Evolutionary conservation across 2,329 filamentous ascomycete species (phyloP).

Genomic region (Arthrobotrys musiformis): DNA sequence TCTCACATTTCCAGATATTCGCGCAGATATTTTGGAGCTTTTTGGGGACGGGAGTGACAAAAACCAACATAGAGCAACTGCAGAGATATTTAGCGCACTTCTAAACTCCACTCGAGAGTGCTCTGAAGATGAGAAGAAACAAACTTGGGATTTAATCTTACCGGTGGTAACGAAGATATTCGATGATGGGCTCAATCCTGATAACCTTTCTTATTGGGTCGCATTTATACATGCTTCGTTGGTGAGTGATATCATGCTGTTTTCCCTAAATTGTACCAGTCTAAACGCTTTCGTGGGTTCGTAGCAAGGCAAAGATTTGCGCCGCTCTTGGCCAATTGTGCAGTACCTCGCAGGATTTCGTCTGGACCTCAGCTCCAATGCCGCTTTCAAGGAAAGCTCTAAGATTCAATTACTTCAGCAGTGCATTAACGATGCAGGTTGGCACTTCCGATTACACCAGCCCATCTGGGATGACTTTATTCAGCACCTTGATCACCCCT

Average conservation of each 20-base stretch:
- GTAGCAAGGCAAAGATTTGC: constrained; percentile 87
- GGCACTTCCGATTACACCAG: constrained; percentile 93
- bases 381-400: constrained; percentile 97
- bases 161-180: constrained; percentile 88
- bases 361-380: constrained; percentile 92
- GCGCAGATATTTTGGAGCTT: constrained; percentile 78
- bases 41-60: constrained; percentile 96
- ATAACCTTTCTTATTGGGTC: constrained; percentile 94
- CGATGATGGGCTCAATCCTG: constrained; percentile 89
- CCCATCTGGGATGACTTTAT: constrained; percentile 91
- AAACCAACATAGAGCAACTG: constrained; percentile 94
- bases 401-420: constrained; percentile 93
- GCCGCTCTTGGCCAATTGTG: constrained; percentile 85
- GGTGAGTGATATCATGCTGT: constrained; percentile 49
- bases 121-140: constrained; percentile 74
- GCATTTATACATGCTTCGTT: constrained; percentile 86
- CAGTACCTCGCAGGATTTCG: constrained; percentile 85
- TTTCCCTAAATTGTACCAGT: not conserved
- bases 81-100: constrained; percentile 89
- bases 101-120: constrained; percentile 80
- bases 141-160: constrained; percentile 88
- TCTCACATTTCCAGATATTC: constrained; percentile 86
- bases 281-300: not conserved
- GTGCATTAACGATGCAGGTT: constrained; percentile 85
- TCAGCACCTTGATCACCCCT: constrained; percentile 91